Base-by-base conservation (phyloP, 1,284 basidiomycete genomes). In the Stygiomarasmius scandens region DNA sequence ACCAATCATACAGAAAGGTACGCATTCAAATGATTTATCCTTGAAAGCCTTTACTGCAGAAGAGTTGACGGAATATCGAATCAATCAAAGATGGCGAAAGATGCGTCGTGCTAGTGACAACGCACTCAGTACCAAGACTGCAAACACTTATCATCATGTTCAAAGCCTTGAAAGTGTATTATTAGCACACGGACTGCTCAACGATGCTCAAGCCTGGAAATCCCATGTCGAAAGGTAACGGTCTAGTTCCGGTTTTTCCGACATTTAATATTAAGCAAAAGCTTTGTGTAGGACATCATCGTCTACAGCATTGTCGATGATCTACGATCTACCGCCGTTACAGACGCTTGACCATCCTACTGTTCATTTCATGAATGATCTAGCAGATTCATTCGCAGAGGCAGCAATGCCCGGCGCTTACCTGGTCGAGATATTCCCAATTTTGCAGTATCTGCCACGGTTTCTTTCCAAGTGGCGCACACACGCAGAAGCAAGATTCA, bases 51-150 rank as follows among this genome's bases (percentile, higher is more conserved):
- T n/a, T n/a, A n/a, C n/a, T n/a, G n/a, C n/a, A n/a, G n/a, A n/a
- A n/a, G n/a, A n/a, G 29, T 32, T 12, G 12, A 6, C 29, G 5
- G 29, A 12, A 32, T 32, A 12, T 32, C 29, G 12, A 32, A 12
- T 6, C 12, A 32, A 32, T 32, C 5, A 32, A 36, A 59, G 58
- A 29, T 59, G 58, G 58, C 46, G 49, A 46, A 25, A 43, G 12
- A 55, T 55, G 54, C 46, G 58, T 8, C 54, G 58, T 22, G 58
- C 58, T 9, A 49, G 48, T 25, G 54, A 59, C 19, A 53, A 59
- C n/a, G 58, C 49, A 25, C 32, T 59, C 3, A 41, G 55, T 20
- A 46, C 16, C 25, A 20, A 44, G 19, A 53, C 49, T n/a, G 22
- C 53, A 34, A 11, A 10, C 14, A 43, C 29, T 16, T 59, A 55